Evolutionary conservation across 2,329 filamentous ascomycete species (phyloP), one percentile per base, ranked within the genome.

Genomic region (Fusarium devonianum): DNA sequence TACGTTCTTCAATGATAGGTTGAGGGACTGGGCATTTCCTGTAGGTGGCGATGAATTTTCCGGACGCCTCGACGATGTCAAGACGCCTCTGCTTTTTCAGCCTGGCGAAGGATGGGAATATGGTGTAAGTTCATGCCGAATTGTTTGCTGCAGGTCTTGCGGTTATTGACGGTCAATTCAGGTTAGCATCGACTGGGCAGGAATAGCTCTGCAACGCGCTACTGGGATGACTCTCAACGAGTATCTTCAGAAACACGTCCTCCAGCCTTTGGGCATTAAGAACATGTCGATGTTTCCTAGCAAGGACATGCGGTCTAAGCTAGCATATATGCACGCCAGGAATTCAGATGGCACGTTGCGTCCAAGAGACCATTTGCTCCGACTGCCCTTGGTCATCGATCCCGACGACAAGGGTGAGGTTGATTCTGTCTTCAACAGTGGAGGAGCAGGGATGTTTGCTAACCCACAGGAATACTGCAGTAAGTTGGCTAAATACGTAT

Each of bases 91-190:
- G 12, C 66, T 87, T 1, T 83, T 85, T 56, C 83, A 89, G 56
- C 86, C 86, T 0, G 85, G 85, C 0, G 76, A 79, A 17, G 73
- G 72, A 3, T 89, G 83, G 81, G 76, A 82, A 47, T 88, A 88
- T 16, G 80, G 80, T 1, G 78, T 82, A 67, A 71, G 74, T 69
- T 1, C 1, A 35, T 23, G 8, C 23, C 14, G 12, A 11, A 3
- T 2, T 10, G 3, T 4, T 5, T 6, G 13, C 33, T 28, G 11
- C 6, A 11, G 9, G 2, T 22, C 4, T 3, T 39, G 22, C 30
- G n/a, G 2, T 25, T 7, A 7, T 32, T 54, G 9, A 25, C 12
- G 10, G 9, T 34, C 6, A 2, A 16, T n/a, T 5, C 11, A 85
- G 80, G 71, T 72, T 6, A 67, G 67, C 9, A 71, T 82, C 7